phyloP scores from a whole-genome alignment of 2,329 filamentous ascomycete species.

The Xylaria sp. region DNA sequence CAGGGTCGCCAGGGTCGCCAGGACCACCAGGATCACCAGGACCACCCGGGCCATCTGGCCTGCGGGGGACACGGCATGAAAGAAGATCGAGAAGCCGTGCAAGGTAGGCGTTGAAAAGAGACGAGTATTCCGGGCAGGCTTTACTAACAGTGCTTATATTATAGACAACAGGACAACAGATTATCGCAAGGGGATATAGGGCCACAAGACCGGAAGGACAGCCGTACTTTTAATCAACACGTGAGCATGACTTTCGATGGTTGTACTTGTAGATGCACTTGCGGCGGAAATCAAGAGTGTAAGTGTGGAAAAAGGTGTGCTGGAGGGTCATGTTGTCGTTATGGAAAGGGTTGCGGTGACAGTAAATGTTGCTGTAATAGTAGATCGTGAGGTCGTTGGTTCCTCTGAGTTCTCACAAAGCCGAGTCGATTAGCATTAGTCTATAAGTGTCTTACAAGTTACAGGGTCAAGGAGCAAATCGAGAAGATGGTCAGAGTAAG shows the following conservation, averaged over 20 bases:
- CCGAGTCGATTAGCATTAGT: neutral
- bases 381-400: neutral
- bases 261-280: conserved; percentile 6
- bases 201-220: neutral
- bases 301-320: neutral
- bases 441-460: too few species aligned
- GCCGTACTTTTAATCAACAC: neutral
- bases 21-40: conserved; percentile 18
- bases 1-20: neutral
- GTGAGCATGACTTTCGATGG: neutral
- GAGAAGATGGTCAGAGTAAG: too few species aligned
- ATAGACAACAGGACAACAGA: conserved; percentile 14
- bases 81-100: conserved; percentile 8
- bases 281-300: neutral
- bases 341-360: neutral
- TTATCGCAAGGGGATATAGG: conserved; percentile 15
- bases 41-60: neutral
- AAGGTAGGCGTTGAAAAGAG: neutral
- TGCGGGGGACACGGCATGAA: conserved; percentile 4
- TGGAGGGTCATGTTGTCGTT: neutral
- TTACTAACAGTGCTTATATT: neutral
- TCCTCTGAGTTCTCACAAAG: too few species aligned
- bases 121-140: neutral
- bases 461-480: neutral
- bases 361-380: conserved; percentile 7